Evolutionary conservation across 352 stramenopile genomes (phyloP).

Genomic region (Phytophthora uliginosa): DNA sequence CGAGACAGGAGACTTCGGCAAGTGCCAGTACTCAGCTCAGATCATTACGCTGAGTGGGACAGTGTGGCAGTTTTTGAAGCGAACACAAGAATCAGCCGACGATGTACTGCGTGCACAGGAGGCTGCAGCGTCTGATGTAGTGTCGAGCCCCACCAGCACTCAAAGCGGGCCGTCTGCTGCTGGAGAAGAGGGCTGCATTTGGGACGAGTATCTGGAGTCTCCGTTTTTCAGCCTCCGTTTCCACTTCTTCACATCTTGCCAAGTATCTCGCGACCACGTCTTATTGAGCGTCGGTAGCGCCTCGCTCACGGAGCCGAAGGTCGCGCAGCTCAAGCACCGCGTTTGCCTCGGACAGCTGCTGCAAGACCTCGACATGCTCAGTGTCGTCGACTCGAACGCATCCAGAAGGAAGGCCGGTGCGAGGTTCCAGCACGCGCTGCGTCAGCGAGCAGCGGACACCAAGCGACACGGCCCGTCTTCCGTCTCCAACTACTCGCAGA

Average conservation of each 20-base stretch:
- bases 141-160: background rate
- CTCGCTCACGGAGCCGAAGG: slow-evolving; percentile 68
- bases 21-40: slow-evolving; percentile 77
- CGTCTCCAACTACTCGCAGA: slow-evolving; percentile 49
- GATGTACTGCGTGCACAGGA: slow-evolving; percentile 2
- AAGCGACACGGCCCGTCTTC: slow-evolving; percentile 12
- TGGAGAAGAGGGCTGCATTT: slow-evolving; percentile 37
- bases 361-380: slow-evolving; percentile 69
- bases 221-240: slow-evolving; percentile 72
- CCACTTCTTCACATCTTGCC: slow-evolving; percentile 78
- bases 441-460: slow-evolving; percentile 7
- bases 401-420: slow-evolving; percentile 27
- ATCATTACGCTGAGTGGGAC: slow-evolving; percentile 57
- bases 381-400: slow-evolving; percentile 50
- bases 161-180: background rate
- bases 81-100: slow-evolving; percentile 39
- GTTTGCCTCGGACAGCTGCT: slow-evolving; percentile 70
- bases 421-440: slow-evolving; percentile 52
- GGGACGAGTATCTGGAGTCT: slow-evolving; percentile 79
- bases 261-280: slow-evolving; percentile 80
- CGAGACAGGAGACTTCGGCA: slow-evolving; percentile 74
- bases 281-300: slow-evolving; percentile 78
- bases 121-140: background rate
- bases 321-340: slow-evolving; percentile 71
- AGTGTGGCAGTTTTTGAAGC: slow-evolving; percentile 60